phyloP scores from a whole-genome alignment of 176 grass and related monocot genomes.

The Musa acuminata region DNA sequence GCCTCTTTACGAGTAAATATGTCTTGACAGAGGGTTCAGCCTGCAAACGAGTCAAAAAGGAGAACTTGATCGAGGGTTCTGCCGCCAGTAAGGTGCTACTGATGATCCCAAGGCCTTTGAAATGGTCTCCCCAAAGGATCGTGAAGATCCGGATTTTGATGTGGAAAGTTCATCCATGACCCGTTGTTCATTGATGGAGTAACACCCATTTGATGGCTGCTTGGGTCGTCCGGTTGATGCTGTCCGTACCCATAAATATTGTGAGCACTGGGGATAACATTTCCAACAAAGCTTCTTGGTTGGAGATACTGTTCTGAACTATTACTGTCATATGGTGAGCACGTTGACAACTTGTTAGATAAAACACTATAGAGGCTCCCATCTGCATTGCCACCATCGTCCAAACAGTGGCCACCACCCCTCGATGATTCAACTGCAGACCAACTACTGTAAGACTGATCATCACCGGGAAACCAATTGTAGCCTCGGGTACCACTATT shows the following conservation, averaged over 20 bases:
- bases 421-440: constrained; percentile 22
- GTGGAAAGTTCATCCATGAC: constrained; percentile 39
- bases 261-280: neutral
- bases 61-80: constrained; percentile 3
- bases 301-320: constrained; percentile 29
- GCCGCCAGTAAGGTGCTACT: constrained; percentile 17
- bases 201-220: constrained; percentile 20
- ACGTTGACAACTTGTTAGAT: constrained; percentile 24
- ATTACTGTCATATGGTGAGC: constrained; percentile 17
- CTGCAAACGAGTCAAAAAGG: neutral
- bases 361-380: constrained; percentile 41
- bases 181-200: constrained; percentile 24
- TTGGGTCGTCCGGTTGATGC: constrained; percentile 11
- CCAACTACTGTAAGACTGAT: constrained; percentile 27
- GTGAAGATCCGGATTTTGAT: constrained; percentile 35
- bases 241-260: constrained; percentile 30
- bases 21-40: no score
- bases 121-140: constrained; percentile 30
- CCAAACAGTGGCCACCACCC: constrained; percentile 24
- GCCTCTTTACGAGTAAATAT: no score
- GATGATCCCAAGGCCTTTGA: constrained; percentile 34
- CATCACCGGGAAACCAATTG: constrained; percentile 26
- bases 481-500: constrained; percentile 19
- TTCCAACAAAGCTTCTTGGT: constrained; percentile 22
- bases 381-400: constrained; percentile 26